These are phyloP conservation scores for Halophytophthora batemanensis DNA, from an alignment of 352 stramenopile species.

Conservation along the genomic window DNA sequence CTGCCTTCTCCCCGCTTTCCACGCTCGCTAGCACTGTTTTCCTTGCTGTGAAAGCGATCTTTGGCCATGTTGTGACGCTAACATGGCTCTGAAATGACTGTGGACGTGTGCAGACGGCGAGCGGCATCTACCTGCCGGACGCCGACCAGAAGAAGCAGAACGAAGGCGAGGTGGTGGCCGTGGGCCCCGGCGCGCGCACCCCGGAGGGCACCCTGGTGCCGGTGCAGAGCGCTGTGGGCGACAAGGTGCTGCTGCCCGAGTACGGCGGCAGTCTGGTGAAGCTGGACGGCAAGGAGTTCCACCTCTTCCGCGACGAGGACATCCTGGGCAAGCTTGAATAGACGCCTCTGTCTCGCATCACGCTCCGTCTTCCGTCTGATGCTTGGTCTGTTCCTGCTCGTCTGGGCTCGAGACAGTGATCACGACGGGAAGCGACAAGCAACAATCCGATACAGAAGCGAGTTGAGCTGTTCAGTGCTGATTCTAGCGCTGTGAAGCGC, in stretches of 20 bases:
- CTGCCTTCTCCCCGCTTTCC: too few species aligned
- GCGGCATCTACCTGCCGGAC: conserved; percentile 94
- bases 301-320: conserved; percentile 95
- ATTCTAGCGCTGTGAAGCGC: too few species aligned
- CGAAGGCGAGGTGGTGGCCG: conserved; percentile 92
- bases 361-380: neutral
- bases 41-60: too few species aligned
- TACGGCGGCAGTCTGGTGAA: conserved; percentile 94
- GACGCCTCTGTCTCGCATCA: conserved; percentile 4
- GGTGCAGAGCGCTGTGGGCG: conserved; percentile 85
- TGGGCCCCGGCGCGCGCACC: conserved; percentile 90
- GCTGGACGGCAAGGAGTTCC: conserved; percentile 90
- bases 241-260: conserved; percentile 96
- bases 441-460: too few species aligned
- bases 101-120: conserved; percentile 63
- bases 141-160: conserved; percentile 92
- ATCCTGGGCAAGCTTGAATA: conserved; percentile 96
- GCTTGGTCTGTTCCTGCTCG: neutral
- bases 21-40: too few species aligned
- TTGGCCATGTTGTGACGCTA: neutral
- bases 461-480: too few species aligned
- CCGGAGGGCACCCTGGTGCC: conserved; percentile 87
- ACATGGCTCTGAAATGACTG: neutral
- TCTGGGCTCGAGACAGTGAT: neutral
- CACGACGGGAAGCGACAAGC: too few species aligned